These are phyloP conservation scores for Vigna unguiculata DNA, from an alignment of 306 rosid species.

Conservation along the genomic window DNA sequence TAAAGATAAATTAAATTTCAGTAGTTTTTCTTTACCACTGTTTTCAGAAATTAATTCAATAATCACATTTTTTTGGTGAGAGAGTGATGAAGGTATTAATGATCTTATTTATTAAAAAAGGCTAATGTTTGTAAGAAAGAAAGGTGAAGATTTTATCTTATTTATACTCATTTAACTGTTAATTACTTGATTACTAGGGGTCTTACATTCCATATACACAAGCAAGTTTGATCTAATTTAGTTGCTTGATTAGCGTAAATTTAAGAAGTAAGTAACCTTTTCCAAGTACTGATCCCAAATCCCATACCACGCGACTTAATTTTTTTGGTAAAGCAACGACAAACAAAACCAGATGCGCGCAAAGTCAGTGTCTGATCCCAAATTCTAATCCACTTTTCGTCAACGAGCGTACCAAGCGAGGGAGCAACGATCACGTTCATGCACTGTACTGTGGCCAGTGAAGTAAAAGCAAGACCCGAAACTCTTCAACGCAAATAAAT, in stretches of 20 bases:
- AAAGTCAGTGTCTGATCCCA: constrained; percentile 25
- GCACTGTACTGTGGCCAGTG: constrained; percentile 35
- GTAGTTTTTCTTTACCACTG: not conserved
- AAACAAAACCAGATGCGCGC: constrained; percentile 28
- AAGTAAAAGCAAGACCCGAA: constrained; percentile 24
- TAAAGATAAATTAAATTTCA: not conserved
- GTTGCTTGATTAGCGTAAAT: not conserved
- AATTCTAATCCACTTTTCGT: constrained; percentile 28
- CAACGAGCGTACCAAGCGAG: constrained; percentile 24
- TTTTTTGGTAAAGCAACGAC: not conserved
- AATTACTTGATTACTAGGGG: not conserved
- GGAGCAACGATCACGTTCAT: constrained; percentile 35
- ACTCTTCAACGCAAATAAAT: constrained; percentile 17
- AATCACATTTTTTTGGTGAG: not conserved
- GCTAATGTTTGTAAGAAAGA: not conserved
- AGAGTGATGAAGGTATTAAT: not conserved
- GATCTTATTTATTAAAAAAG: not conserved
- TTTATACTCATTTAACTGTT: not conserved
- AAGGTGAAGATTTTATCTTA: not conserved
- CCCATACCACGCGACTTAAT: not conserved
- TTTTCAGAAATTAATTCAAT: not conserved
- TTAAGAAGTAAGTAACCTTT: not conserved
- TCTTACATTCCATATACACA: not conserved
- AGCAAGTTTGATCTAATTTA: not conserved
- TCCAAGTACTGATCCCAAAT: not conserved